phyloP scores from a whole-genome alignment of 768 basidiomycete genomes.

The Pulveroboletus sp. region DNA sequence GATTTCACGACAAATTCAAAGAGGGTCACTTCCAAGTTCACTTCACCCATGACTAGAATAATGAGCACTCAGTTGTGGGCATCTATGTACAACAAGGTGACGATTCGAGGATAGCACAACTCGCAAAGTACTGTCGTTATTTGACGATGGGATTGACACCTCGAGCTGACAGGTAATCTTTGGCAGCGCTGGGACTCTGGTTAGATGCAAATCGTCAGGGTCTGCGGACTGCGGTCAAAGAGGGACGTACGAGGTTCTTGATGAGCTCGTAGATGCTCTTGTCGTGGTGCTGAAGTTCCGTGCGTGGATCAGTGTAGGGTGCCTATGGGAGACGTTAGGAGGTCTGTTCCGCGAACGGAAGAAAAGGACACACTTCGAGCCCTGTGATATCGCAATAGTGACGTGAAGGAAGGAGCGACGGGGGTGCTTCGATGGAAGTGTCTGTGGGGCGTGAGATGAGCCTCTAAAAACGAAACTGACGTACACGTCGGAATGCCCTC shows the following conservation, averaged over 20 bases:
- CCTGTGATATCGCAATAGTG: constrained; percentile 88
- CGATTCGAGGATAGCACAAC: too few relatives aligned
- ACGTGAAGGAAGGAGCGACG: constrained; percentile 69
- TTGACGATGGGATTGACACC: constrained; percentile 49
- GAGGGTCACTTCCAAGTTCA: too few relatives aligned
- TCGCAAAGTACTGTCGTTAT: too few relatives aligned
- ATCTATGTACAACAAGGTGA: too few relatives aligned
- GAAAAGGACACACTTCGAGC: constrained; percentile 49
- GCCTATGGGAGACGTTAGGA: constrained; percentile 38
- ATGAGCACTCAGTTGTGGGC: too few relatives aligned
- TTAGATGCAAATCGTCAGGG: neutral
- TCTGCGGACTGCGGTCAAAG: neutral
- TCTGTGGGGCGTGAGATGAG: constrained; percentile 41
- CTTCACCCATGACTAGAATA: too few relatives aligned
- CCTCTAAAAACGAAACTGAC: constrained; percentile 20
- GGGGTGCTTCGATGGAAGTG: constrained; percentile 79
- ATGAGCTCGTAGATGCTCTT: constrained; percentile 84
- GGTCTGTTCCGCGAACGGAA: neutral
- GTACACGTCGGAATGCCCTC: constrained; percentile 72
- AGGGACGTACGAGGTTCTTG: constrained; percentile 56
- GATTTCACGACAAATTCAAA: too few relatives aligned
- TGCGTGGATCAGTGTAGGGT: constrained; percentile 79
- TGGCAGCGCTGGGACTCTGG: constrained; percentile 61
- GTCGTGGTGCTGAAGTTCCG: constrained; percentile 77
- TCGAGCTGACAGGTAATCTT: constrained; percentile 65